Conservation (phyloP, 345 rosid genomes). For the Gossypium australe region DNA sequence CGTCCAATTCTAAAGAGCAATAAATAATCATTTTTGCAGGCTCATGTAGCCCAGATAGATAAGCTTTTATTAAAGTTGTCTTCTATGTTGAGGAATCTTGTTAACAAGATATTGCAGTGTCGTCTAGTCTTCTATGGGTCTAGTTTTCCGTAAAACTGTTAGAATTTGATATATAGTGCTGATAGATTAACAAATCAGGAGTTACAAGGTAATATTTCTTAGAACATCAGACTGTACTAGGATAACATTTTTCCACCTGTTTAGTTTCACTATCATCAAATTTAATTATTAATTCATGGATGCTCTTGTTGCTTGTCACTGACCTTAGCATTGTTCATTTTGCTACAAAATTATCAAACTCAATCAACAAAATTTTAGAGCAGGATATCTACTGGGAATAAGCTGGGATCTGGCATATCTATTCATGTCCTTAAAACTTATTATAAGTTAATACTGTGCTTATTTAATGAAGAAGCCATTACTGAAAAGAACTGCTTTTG, state of each 20-base stretch:
- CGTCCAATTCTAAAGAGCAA: background rate
- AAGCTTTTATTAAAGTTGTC: background rate
- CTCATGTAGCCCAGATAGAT: background rate
- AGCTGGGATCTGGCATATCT: background rate
- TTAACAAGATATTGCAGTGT: background rate
- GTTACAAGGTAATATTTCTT: background rate
- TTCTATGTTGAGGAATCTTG: background rate
- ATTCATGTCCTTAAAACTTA: background rate
- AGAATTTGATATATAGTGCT: background rate
- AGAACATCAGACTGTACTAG: background rate
- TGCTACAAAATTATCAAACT: background rate
- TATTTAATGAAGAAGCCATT: background rate
- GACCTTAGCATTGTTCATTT: background rate
- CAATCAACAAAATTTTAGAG: background rate
- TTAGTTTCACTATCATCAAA: background rate
- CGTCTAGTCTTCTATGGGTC: background rate
- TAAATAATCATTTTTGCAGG: background rate
- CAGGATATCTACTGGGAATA: background rate
- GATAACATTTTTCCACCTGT: background rate
- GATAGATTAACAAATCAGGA: background rate
- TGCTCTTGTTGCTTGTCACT: background rate
- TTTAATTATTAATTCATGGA: background rate
- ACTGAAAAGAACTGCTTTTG: background rate
- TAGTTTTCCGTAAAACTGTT: background rate
- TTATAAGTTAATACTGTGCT: background rate